Evolutionary conservation across 2,329 filamentous ascomycete species (phyloP), one percentile per base, ranked within the genome.

Genomic region (Fusarium euwallaceae): DNA sequence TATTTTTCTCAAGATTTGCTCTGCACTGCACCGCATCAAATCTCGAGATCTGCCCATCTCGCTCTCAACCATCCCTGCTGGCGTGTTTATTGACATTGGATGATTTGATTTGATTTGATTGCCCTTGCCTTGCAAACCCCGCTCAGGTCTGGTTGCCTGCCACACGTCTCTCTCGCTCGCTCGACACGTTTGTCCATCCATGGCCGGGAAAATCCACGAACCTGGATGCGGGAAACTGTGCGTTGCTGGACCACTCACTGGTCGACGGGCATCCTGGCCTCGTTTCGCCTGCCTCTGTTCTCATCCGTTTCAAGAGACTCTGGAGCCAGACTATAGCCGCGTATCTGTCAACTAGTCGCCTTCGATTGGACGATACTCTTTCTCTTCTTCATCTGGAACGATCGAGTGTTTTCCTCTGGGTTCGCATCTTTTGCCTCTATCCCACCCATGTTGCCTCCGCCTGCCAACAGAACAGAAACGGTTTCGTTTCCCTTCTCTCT

Each of bases 221-320:
- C 76, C 76, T 78, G 73, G 75, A 72, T 77, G 53, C 61, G 68
- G 71, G 73, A 78, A 78, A 73, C 56, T 67, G 41, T 66, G 61
- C 66, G 29, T 67, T 39, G 55, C 22, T 62, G 43, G 56, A 64
- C 59, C 56, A 29, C 27, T n/a, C 56, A 29, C 27, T n/a, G 36
- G 29, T 16, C 32, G 27, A 20, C 29, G 29, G 29, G 29, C 43
- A 73, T 65, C 60, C 32, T 67, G 27, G 56, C 36, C 60, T 67
- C 41, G 41, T 41, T 66, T 45, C 29, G 14, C 37, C 24, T 20
- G 29, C 34, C 37, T 29, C 29, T 11, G 16, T 36, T 22, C 43
- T 41, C 27, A 6, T 20, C 24, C 36, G 48, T 64, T 41, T 56
- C 61, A 32, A 36, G 27, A 60, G 43, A 56, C 45, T 53, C 12